Evolutionary conservation across 371 early-diverging fungal species (phyloP), one percentile per base, ranked within the genome.

Genomic region (Coemansia sp.): DNA sequence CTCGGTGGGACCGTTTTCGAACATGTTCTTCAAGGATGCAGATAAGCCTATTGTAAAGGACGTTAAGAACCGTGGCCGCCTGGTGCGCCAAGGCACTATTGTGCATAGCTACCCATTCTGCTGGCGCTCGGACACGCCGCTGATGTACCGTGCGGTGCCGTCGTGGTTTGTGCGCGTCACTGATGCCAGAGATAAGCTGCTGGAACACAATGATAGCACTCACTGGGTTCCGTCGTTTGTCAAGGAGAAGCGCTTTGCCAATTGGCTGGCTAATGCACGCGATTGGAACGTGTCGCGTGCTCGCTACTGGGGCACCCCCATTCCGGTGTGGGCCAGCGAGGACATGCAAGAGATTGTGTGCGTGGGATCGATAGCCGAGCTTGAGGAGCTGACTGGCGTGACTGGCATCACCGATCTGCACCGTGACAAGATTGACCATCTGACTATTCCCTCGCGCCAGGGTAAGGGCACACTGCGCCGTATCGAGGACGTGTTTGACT

Each of bases 291-390:
- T 99, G 48, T 98, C 99, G 46, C 93, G 99, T 81, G 98, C 94
- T 84, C 92, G 99, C 72, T 99, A 95, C 87, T 99, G 99, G 99
- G 99, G 99, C 70, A 99, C 99, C 15, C 99, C 99, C 60, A 96
- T 99, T 57, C 99, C 99, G 28, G 82, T 99, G 57, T 99, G 99
- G 99, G 90, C 88, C 63, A 94, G 89, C 78, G 96, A 94, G 3
- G 99, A 99, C 80, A 88, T 87, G 60, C 84, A 90, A 59, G 98
- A 97, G 83, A 81, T 98, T 49, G 91, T 99, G 26, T 98, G 97
- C 81, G 79, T 99, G 69, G 99, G 99, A 46, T 97, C 98, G 4
- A 86, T 98, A 66, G 89, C 88, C 61, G 99, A 99, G 83, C 88
- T 99, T 39, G 92, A 93, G 81, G 87, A 91, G 75, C 84, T 99